Conservation (phyloP, 2,329 filamentous ascomycete species). For the Ascochyta koolunga region DNA sequence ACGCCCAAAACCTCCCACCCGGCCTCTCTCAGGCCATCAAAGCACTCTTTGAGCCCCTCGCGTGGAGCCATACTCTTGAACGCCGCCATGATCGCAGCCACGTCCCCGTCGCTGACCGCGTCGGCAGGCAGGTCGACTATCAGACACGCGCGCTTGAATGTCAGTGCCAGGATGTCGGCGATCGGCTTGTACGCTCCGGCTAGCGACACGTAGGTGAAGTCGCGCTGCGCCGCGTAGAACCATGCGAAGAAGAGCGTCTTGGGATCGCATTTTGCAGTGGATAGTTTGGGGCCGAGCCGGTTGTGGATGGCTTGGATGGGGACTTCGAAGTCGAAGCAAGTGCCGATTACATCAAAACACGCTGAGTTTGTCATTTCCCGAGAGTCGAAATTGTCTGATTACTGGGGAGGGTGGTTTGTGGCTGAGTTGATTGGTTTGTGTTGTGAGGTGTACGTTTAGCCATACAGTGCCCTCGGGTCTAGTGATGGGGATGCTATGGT, state of each 20-base stretch:
- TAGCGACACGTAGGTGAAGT: slow-evolving; percentile 35
- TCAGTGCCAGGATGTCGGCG: slow-evolving; percentile 26
- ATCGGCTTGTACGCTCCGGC: slow-evolving; percentile 28
- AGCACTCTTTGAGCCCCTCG: slow-evolving; percentile 28
- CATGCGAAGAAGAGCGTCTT: slow-evolving; percentile 36
- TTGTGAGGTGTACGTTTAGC: neutral
- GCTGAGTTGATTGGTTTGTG: neutral
- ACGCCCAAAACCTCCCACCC: slow-evolving; percentile 32
- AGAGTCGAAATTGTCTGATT: neutral
- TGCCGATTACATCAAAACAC: slow-evolving; percentile 37
- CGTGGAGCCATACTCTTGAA: slow-evolving; percentile 30
- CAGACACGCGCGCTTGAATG: slow-evolving; percentile 27
- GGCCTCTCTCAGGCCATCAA: slow-evolving; percentile 25
- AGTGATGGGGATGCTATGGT: neutral
- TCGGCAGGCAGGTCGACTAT: slow-evolving; percentile 26
- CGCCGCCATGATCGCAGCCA: slow-evolving; percentile 27
- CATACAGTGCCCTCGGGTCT: neutral
- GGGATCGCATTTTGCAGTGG: slow-evolving; percentile 19
- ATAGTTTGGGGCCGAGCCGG: slow-evolving; percentile 22
- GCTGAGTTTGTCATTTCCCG: slow-evolving; percentile 27
- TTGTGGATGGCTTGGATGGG: slow-evolving; percentile 28
- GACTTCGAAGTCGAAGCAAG: slow-evolving; percentile 28
- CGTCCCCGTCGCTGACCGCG: slow-evolving; percentile 26
- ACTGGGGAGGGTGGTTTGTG: neutral
- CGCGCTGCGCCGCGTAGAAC: slow-evolving; percentile 37